These are phyloP conservation scores for Fusarium buxicola DNA, from an alignment of 2,329 filamentous ascomycete species.

Conservation along the genomic window DNA sequence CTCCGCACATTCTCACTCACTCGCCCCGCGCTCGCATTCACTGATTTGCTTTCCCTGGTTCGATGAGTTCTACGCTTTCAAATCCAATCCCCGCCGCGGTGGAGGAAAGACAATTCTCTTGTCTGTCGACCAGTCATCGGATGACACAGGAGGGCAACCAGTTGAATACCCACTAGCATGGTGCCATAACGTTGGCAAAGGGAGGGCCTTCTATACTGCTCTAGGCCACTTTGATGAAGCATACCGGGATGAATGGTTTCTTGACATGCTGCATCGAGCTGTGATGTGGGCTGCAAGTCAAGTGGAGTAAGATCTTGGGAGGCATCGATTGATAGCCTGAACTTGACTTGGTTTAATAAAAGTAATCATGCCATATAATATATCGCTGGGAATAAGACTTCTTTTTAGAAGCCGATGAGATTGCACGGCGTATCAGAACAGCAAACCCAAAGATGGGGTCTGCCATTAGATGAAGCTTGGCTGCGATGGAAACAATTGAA, in stretches of 20 bases:
- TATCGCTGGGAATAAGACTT: no score
- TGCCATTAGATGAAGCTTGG: no score
- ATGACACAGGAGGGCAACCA: neutral
- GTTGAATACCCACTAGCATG: slow-evolving; percentile 10
- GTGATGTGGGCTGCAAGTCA: slow-evolving; percentile 15
- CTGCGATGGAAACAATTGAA: no score
- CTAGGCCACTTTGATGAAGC: slow-evolving; percentile 31
- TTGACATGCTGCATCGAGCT: slow-evolving; percentile 10
- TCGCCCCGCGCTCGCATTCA: accelerated
- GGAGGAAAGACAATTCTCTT: neutral
- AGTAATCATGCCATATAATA: no score
- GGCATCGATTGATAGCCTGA: no score
- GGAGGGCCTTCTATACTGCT: slow-evolving; percentile 26
- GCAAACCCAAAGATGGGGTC: no score
- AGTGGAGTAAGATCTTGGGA: no score
- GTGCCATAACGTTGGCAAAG: slow-evolving; percentile 14
- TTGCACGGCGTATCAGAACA: no score
- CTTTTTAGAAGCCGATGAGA: no score
- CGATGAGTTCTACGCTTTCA: slow-evolving; percentile 31
- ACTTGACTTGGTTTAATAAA: no score
- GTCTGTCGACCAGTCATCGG: neutral
- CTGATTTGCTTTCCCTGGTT: slow-evolving; percentile 1
- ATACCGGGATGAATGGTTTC: slow-evolving; percentile 23
- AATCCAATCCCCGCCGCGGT: neutral
- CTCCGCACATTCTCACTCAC: neutral